Conservation (phyloP, 805 yeast species). For the Candida xiaguanensis region DNA sequence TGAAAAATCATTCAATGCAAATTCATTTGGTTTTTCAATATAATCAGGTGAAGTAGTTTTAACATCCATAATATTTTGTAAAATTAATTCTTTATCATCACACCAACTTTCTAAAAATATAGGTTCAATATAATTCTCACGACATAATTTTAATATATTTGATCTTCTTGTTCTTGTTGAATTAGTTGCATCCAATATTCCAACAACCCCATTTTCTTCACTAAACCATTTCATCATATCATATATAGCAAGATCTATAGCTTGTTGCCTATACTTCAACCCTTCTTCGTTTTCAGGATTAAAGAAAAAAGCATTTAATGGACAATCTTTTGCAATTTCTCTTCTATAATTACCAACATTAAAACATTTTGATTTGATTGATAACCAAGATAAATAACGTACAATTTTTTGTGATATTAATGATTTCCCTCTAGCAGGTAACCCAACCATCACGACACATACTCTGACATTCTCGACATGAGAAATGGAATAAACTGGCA, state of each 20-base stretch:
- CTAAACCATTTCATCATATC: slow-evolving; percentile 88
- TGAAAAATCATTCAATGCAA: slow-evolving; percentile 68
- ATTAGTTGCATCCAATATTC: slow-evolving; percentile 91
- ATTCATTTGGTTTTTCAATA: slow-evolving; percentile 60
- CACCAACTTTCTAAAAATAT: slow-evolving; percentile 92
- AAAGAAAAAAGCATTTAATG: slow-evolving; percentile 76
- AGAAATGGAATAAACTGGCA: slow-evolving; percentile 57
- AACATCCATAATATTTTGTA: slow-evolving; percentile 80
- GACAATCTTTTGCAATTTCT: slow-evolving; percentile 43
- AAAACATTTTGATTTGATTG: slow-evolving; percentile 81
- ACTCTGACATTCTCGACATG: slow-evolving; percentile 68
- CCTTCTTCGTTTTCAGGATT: slow-evolving; percentile 66
- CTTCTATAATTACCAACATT: slow-evolving; percentile 88
- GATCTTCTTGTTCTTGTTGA: slow-evolving; percentile 71
- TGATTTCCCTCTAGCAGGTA: slow-evolving; percentile 91
- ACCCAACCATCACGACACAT: slow-evolving; percentile 85
- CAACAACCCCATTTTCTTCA: slow-evolving; percentile 80
- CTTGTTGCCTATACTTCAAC: slow-evolving; percentile 56
- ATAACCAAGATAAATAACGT: slow-evolving; percentile 87
- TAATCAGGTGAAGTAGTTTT: slow-evolving; percentile 87
- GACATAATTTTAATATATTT: slow-evolving; percentile 56
- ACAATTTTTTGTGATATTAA: slow-evolving; percentile 93
- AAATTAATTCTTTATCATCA: slow-evolving; percentile 72
- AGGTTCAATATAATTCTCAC: slow-evolving; percentile 73
- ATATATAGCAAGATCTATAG: slow-evolving; percentile 65